These are phyloP conservation scores for Tritrichomonas musculus DNA, from an alignment of 208 protist species.

Conservation along the genomic window DNA sequence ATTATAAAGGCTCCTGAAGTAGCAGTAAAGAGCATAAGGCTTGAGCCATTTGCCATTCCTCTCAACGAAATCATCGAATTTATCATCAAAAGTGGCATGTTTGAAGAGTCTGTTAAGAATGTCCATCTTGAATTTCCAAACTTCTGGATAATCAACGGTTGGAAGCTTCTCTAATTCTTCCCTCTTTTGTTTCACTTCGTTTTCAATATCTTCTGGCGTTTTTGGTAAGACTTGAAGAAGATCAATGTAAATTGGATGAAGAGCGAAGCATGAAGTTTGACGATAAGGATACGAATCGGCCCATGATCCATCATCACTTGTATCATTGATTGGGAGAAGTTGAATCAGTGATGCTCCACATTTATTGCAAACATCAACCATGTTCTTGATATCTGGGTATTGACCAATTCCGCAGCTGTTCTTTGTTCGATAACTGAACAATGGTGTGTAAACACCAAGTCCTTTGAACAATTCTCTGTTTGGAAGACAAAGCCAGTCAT, in stretches of 20 bases:
- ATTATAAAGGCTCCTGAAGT: not conserved
- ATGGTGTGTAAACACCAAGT: not conserved
- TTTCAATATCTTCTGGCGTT: not conserved
- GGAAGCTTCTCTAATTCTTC: not conserved
- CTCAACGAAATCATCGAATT: not conserved
- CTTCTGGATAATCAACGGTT: not conserved
- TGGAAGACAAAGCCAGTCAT: not conserved
- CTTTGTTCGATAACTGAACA: not conserved
- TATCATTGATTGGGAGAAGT: not conserved
- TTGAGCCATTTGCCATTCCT: not conserved
- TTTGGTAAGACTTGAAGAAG: not conserved
- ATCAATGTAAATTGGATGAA: constrained; percentile 23
- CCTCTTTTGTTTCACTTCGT: not conserved
- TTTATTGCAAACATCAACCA: not conserved
- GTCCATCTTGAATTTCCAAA: not conserved
- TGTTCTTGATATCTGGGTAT: not conserved
- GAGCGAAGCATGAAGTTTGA: not conserved
- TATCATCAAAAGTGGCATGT: not conserved
- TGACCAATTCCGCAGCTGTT: not conserved
- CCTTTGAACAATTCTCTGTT: not conserved
- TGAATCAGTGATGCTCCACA: not conserved
- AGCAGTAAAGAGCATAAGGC: not conserved
- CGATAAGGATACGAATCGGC: not conserved
- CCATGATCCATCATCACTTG: not conserved
- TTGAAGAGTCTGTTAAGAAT: not conserved